Base-by-base conservation (phyloP, 768 basidiomycete genomes). In the Termitomyces titanicus region DNA sequence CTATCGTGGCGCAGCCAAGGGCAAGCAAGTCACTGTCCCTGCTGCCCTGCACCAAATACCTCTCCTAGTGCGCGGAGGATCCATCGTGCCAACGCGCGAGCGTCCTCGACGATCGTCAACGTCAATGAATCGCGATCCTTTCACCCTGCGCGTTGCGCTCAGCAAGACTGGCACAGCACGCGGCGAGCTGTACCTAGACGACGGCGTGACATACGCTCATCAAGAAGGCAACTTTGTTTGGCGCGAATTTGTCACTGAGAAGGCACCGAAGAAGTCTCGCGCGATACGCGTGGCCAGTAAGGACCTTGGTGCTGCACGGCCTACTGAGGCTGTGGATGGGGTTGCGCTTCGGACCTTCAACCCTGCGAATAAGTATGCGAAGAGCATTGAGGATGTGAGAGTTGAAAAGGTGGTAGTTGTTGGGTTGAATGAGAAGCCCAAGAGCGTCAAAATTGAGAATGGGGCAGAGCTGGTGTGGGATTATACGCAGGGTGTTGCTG, bases 181-280 rank as follows among this genome's bases (percentile, higher is more conserved):
- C 2, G 97, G 97, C 35, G 91, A 95, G 64, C 78, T 99, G 35
- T 99, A 98, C 71, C 81, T 96, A 53, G 97, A 99, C 67, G 97
- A 98, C 62, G 97, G 97, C 13, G 88, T 88, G 49, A 82, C 88
- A 0, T 98, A 85, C 70, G 73, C 78, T 5, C 86, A 94, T 70
- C 73, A 81, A 55, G 66, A 79, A 6, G 97, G 97, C 29, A 78
- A 93, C 55, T 83, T 91, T 66, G 76, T 97, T 56, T 95, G 92
- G 92, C 85, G 92, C 53, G 74, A 78, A 56, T 92, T 95, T 64
- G 64, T 64, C 24, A 86, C 92, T 24, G 79, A 75, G 51, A 77
- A 78, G 67, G 68, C 69, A 12, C 63, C 64, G 31, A 74, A 71
- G 65, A 73, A 71, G 57, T 47, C 62, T 13, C 73, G 68, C 66